phyloP scores from a whole-genome alignment of 768 basidiomycete genomes.

The Crassisporium funariophilum region DNA sequence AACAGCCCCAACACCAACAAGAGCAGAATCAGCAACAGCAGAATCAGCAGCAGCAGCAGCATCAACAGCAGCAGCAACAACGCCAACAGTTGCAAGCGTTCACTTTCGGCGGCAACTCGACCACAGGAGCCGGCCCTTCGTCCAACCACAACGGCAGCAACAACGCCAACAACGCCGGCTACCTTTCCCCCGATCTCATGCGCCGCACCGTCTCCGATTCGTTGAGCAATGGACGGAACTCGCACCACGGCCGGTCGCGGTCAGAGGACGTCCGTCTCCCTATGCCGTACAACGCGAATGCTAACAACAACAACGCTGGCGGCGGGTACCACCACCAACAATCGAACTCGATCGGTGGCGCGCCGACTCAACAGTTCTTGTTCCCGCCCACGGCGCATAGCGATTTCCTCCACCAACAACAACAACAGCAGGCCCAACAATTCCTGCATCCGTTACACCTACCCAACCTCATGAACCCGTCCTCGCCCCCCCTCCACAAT shows the following conservation, averaged over 20 bases:
- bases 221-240: constrained; percentile 31
- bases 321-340: constrained; percentile 8
- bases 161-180: constrained; percentile 21
- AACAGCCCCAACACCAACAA: constrained; percentile 7
- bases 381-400: constrained; percentile 14
- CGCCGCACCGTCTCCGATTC: constrained; percentile 55
- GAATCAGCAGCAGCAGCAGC: constrained; percentile 26
- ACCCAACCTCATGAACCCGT: constrained; percentile 3
- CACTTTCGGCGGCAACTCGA: constrained; percentile 29
- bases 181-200: constrained; percentile 40
- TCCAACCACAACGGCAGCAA: constrained; percentile 1
- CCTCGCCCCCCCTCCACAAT: neutral
- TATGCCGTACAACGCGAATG: constrained; percentile 9
- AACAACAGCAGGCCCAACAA: constrained; percentile 8
- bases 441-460: constrained; percentile 16
- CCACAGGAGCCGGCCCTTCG: neutral
- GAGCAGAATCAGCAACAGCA: constrained; percentile 17
- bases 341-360: constrained; percentile 10
- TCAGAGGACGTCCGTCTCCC: constrained; percentile 57
- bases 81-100: constrained; percentile 30
- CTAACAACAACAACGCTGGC: constrained; percentile 5
- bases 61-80: constrained; percentile 19
- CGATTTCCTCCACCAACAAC: constrained; percentile 20
- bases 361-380: constrained; percentile 12
- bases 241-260: constrained; percentile 54